These are phyloP conservation scores for Ustilago loliicola DNA, from an alignment of 1,284 basidiomycete species.

Conservation along the genomic window DNA sequence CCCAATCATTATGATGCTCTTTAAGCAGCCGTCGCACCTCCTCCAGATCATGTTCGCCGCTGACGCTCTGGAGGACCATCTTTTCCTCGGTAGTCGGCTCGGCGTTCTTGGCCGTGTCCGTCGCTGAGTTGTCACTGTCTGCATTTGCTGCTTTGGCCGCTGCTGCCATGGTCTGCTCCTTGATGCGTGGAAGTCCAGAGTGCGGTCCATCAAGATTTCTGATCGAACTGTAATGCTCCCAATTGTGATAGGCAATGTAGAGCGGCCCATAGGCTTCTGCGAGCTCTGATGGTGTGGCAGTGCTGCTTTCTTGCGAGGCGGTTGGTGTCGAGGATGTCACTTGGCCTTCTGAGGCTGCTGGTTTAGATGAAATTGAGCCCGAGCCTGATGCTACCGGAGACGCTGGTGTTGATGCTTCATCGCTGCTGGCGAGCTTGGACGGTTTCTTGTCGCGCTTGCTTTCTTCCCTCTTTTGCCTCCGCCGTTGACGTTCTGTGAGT, in stretches of 20 bases:
- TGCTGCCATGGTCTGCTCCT: constrained; percentile 72
- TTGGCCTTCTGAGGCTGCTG: not conserved
- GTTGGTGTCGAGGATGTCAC: constrained; percentile 8
- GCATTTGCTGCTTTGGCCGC: constrained; percentile 22
- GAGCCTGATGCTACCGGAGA: constrained; percentile 4
- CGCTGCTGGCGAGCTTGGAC: not conserved
- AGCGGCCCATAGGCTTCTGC: constrained; percentile 64
- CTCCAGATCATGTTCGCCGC: constrained; percentile 38
- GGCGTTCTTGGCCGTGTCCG: constrained; percentile 7
- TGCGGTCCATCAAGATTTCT: constrained; percentile 88
- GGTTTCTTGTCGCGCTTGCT: constrained; percentile 34
- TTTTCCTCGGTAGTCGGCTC: constrained; percentile 51
- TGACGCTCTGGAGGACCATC: constrained; percentile 58
- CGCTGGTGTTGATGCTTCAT: constrained; percentile 18
- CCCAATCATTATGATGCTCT: constrained; percentile 54
- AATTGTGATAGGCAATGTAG: constrained; percentile 79
- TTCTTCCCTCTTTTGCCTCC: constrained; percentile 47
- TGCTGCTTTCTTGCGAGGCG: constrained; percentile 10
- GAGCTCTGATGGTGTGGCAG: not conserved
- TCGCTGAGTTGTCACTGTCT: constrained; percentile 11
- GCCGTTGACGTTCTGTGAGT: constrained; percentile 46
- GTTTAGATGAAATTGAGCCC: not conserved
- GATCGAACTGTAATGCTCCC: constrained; percentile 94
- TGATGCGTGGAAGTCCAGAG: constrained; percentile 79
- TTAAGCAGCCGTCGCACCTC: constrained; percentile 46